phyloP scores from a whole-genome alignment of 23 red algal genomes.

The Gracilaria gracilis region DNA sequence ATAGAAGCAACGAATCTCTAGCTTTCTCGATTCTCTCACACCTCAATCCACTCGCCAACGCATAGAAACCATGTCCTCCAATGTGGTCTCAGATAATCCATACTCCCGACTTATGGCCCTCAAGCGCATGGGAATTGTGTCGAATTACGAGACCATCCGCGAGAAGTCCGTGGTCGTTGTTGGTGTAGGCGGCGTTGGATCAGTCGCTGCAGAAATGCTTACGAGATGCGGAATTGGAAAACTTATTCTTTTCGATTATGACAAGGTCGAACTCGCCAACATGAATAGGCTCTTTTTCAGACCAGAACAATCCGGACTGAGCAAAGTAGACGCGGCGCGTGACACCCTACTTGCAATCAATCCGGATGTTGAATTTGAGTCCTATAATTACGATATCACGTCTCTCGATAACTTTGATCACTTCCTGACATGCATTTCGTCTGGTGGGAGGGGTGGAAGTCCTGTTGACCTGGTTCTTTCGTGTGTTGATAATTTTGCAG shows the following conservation, averaged over 20 bases:
- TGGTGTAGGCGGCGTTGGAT: constrained; percentile 88
- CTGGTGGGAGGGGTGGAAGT: constrained; percentile 24
- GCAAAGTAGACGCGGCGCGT: constrained; percentile 81
- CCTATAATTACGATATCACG: constrained; percentile 82
- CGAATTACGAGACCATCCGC: constrained; percentile 84
- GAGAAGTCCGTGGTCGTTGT: constrained; percentile 65
- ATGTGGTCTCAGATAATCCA: constrained; percentile 77
- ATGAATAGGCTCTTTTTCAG: constrained; percentile 94
- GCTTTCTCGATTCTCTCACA: constrained; percentile 17
- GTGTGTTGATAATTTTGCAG: constrained; percentile 92
- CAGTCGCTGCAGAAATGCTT: constrained; percentile 94
- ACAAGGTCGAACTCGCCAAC: constrained; percentile 91
- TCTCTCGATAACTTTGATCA: constrained; percentile 66
- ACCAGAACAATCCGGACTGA: constrained; percentile 74
- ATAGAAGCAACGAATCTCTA: constrained; percentile 22
- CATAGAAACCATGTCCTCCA: constrained; percentile 59
- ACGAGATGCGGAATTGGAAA: constrained; percentile 92
- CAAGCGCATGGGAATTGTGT: constrained; percentile 88
- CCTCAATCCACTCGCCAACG: neutral
- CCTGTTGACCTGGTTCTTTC: constrained; percentile 84
- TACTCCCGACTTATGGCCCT: constrained; percentile 94
- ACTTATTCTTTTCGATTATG: constrained; percentile 88
- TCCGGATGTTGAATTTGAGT: constrained; percentile 81
- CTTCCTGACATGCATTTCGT: constrained; percentile 45
- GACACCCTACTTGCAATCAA: constrained; percentile 77